Conservation (phyloP, 139 green algal genomes). For the Micromonas commoda region DNA sequence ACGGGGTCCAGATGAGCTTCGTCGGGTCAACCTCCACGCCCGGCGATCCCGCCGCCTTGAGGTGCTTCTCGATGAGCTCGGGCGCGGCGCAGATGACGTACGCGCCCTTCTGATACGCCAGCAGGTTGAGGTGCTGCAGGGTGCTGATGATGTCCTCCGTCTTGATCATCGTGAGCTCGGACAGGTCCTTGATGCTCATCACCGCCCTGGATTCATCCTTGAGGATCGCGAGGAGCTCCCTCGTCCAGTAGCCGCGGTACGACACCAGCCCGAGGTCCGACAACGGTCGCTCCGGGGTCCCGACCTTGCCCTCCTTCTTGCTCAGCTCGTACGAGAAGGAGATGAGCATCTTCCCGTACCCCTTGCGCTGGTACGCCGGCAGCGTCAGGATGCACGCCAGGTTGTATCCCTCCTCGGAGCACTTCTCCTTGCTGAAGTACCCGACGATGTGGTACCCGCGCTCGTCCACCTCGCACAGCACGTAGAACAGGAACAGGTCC, state of each 20-base stretch:
- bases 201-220: slow-evolving; percentile 36
- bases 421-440: slow-evolving; percentile 61
- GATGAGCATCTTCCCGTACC: slow-evolving; percentile 99
- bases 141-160: slow-evolving; percentile 94
- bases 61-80: slow-evolving; percentile 50
- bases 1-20: slow-evolving; percentile 77
- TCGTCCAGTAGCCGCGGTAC: slow-evolving; percentile 95
- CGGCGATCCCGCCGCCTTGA: slow-evolving; percentile 62
- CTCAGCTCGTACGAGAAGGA: slow-evolving; percentile 93
- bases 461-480: slow-evolving; percentile 94
- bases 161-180: slow-evolving; percentile 86
- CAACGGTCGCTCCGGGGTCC: slow-evolving; percentile 93
- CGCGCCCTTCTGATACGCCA: slow-evolving; percentile 82
- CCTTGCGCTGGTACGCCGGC: slow-evolving; percentile 93
- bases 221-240: slow-evolving; percentile 81
- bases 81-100: slow-evolving; percentile 48
- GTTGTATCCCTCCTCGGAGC: slow-evolving; percentile 77
- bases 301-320: slow-evolving; percentile 95
- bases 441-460: slow-evolving; percentile 93
- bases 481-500: slow-evolving; percentile 99
- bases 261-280: slow-evolving; percentile 88
- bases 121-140: slow-evolving; percentile 73
- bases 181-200: slow-evolving; percentile 60
- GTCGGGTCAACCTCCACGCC: slow-evolving; percentile 64
- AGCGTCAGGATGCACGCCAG: slow-evolving; percentile 98